Evolutionary conservation across 176 grass and related monocot genomes (phyloP).

Genomic region (Lolium perenne): DNA sequence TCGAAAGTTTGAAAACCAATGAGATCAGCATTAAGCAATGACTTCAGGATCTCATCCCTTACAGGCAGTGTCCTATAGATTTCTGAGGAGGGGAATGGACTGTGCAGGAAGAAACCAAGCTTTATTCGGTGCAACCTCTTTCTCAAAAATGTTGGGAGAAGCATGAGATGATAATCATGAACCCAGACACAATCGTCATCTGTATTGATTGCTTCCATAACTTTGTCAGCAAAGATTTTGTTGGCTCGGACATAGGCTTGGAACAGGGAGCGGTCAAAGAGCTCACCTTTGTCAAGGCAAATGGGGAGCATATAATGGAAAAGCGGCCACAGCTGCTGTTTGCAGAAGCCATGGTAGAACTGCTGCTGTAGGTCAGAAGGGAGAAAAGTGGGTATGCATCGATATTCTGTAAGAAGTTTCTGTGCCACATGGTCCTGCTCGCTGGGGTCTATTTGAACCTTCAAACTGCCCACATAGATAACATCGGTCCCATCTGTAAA

Average conservation of each 20-base stretch:
- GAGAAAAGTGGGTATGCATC: conserved; percentile 91
- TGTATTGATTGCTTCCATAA: conserved; percentile 92
- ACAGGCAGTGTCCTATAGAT: conserved; percentile 93
- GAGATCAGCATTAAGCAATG: conserved; percentile 89
- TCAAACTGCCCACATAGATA: conserved; percentile 85
- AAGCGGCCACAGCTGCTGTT: conserved; percentile 91
- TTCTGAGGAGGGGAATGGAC: conserved; percentile 55
- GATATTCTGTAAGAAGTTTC: conserved; percentile 71
- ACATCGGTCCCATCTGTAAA: conserved; percentile 76
- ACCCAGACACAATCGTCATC: conserved; percentile 97
- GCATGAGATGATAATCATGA: conserved; percentile 99
- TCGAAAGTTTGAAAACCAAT: conserved; percentile 99
- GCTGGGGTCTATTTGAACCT: conserved; percentile 70
- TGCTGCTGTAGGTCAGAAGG: conserved; percentile 66
- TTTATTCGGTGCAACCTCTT: conserved; percentile 76
- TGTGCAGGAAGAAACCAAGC: conserved; percentile 11
- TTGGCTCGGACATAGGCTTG: conserved; percentile 90
- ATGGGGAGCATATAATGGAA: conserved; percentile 98
- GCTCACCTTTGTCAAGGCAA: conserved; percentile 87
- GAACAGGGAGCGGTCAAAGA: conserved; percentile 82
- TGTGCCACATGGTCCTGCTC: conserved; percentile 87
- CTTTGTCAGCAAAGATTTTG: conserved; percentile 90
- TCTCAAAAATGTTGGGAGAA: conserved; percentile 91
- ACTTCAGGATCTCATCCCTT: conserved; percentile 90
- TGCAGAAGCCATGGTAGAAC: conserved; percentile 97